phyloP scores from a whole-genome alignment of 2,329 filamentous ascomycete species.

The Xylariaceae sp. region DNA sequence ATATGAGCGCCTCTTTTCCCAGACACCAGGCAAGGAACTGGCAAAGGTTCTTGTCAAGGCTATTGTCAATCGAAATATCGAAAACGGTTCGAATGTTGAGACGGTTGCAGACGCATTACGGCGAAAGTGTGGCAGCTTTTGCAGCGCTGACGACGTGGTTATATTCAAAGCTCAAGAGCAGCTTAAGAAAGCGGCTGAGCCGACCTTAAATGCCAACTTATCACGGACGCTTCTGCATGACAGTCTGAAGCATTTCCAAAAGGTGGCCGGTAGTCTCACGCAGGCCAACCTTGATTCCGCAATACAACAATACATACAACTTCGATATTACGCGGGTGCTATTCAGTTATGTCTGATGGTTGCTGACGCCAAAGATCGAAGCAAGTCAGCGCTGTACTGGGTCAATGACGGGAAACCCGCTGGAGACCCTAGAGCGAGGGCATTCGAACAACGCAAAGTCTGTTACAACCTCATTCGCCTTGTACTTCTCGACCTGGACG shows the following conservation, averaged over 20 bases:
- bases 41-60: conserved; percentile 94
- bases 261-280: conserved; percentile 78
- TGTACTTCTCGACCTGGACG: conserved; percentile 75
- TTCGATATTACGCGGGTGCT: conserved; percentile 90
- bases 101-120: conserved; percentile 93
- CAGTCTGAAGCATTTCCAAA: conserved; percentile 80
- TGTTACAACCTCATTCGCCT: conserved; percentile 87
- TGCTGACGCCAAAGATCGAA: conserved; percentile 78
- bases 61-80: conserved; percentile 96
- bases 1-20: conserved; percentile 83
- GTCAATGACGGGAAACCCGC: conserved; percentile 75
- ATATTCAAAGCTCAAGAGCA: conserved; percentile 98
- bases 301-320: conserved; percentile 70
- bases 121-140: conserved; percentile 92
- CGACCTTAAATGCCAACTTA: conserved; percentile 67
- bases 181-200: conserved; percentile 80
- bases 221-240: conserved; percentile 80
- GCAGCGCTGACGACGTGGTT: conserved; percentile 92
- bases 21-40: conserved; percentile 73
- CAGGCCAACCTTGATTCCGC: conserved; percentile 75
- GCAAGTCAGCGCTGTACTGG: conserved; percentile 81
- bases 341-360: conserved; percentile 83
- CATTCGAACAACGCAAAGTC: conserved; percentile 66
- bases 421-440: conserved; percentile 63
- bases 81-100: conserved; percentile 94